phyloP scores from a whole-genome alignment of 371 early-diverging fungal species.

The Mortierella sp. region DNA sequence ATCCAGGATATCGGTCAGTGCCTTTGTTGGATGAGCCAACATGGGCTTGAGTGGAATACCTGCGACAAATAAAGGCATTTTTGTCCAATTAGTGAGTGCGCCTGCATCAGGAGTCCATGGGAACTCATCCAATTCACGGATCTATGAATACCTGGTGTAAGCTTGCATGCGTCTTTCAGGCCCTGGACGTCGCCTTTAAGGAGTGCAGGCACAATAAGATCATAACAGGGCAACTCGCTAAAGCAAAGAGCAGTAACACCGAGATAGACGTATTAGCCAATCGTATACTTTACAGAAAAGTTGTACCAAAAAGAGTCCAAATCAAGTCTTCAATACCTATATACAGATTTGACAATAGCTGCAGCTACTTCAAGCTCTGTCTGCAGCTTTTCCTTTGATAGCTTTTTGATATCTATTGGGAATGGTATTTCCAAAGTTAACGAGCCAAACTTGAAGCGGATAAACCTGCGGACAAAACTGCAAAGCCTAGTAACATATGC shows the following conservation, averaged over 20 bases:
- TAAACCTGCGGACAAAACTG: no score
- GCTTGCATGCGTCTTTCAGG: slow-evolving; percentile 77
- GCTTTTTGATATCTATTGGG: slow-evolving; percentile 55
- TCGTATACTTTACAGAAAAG: background rate
- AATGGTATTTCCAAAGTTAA: background rate
- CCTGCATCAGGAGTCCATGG: background rate
- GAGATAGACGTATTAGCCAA: background rate
- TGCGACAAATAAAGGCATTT: slow-evolving; percentile 3
- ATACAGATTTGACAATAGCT: slow-evolving; percentile 88
- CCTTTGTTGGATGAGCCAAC: slow-evolving; percentile 99
- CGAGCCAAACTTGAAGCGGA: background rate
- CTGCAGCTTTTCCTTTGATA: slow-evolving; percentile 64
- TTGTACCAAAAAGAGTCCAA: slow-evolving; percentile 4
- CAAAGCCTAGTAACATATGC: background rate
- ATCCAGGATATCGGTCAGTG: slow-evolving; percentile 92
- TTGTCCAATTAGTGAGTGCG: background rate
- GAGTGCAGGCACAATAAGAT: slow-evolving; percentile 88
- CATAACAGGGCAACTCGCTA: slow-evolving; percentile 91
- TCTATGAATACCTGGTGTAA: slow-evolving; percentile 79
- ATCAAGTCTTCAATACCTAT: slow-evolving; percentile 73
- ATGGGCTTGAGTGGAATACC: slow-evolving; percentile 99
- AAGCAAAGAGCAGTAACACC: background rate
- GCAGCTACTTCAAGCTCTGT: slow-evolving; percentile 74
- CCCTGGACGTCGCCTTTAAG: slow-evolving; percentile 78
- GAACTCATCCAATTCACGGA: no score